These are phyloP conservation scores for Aspergillus sp. DNA, from an alignment of 2,329 filamentous ascomycete genomes.

Conservation along the genomic window DNA sequence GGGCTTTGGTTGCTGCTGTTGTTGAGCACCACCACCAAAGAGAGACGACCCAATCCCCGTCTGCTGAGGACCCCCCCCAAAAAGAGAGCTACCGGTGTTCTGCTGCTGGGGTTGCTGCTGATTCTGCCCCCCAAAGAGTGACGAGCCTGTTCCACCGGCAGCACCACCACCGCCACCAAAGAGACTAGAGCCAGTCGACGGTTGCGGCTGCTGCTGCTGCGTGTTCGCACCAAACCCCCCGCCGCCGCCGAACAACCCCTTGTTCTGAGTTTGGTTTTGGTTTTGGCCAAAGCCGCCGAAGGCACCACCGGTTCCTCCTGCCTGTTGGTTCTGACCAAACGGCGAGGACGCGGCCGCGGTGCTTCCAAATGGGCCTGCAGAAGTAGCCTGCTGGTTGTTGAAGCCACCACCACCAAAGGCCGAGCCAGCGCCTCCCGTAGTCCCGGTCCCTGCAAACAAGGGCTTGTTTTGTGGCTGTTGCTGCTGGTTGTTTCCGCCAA, in stretches of 20 bases:
- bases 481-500: constrained; percentile 32
- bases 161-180: constrained; percentile 24
- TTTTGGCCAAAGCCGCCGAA: constrained; percentile 31
- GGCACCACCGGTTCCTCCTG: constrained; percentile 34
- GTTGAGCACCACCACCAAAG: constrained; percentile 28
- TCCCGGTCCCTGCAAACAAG: constrained; percentile 23
- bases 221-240: constrained; percentile 35
- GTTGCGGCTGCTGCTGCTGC: constrained; percentile 28
- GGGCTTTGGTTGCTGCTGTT: constrained; percentile 29
- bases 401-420: constrained; percentile 29
- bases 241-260: constrained; percentile 28
- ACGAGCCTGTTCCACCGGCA: constrained; percentile 14
- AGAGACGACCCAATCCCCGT: constrained; percentile 21
- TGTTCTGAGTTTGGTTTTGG: constrained; percentile 30
- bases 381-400: constrained; percentile 30
- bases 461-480: constrained; percentile 28
- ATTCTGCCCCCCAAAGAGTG: constrained; percentile 31
- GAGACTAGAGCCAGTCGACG: constrained; percentile 36
- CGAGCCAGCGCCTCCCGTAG: constrained; percentile 18
- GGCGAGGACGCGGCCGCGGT: too few relatives aligned
- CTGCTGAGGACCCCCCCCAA: constrained; percentile 32
- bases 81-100: constrained; percentile 32
- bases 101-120: constrained; percentile 30
- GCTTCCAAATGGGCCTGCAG: constrained; percentile 33
- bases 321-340: constrained; percentile 11